Evolutionary conservation across 1,284 basidiomycete species (phyloP).

Genomic region (Cryptococcus neoformans): DNA sequence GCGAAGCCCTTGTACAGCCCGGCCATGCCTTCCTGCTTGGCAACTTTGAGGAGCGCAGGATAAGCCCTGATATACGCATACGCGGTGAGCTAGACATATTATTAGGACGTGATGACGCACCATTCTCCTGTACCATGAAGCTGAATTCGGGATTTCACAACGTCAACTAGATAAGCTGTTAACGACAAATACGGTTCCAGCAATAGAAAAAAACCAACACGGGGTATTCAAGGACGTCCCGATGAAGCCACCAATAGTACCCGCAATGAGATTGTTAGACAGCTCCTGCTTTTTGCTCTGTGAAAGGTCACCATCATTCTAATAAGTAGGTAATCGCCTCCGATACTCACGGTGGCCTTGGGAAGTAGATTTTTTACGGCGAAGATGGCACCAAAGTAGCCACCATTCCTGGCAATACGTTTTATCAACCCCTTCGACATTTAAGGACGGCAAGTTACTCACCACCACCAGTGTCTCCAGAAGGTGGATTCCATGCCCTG

Average conservation of each 20-base stretch:
- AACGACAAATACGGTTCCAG: slow-evolving; percentile 1
- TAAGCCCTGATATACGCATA: slow-evolving; percentile 30
- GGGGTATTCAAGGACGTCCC: slow-evolving; percentile 60
- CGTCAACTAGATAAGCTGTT: slow-evolving; percentile 53
- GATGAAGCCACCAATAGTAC: slow-evolving; percentile 83
- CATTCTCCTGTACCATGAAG: slow-evolving; percentile 83
- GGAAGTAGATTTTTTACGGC: slow-evolving; percentile 75
- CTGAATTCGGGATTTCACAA: slow-evolving; percentile 92
- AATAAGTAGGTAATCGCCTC: neutral
- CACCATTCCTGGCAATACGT: slow-evolving; percentile 73
- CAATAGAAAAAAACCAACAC: slow-evolving; percentile 35
- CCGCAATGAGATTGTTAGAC: slow-evolving; percentile 89
- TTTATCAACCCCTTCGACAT: neutral
- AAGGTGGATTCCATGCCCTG: slow-evolving; percentile 93
- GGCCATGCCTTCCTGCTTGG: slow-evolving; percentile 81
- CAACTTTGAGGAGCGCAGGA: slow-evolving; percentile 65
- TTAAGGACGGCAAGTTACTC: neutral
- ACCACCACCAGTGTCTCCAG: slow-evolving; percentile 72
- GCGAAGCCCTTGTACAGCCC: slow-evolving; percentile 85
- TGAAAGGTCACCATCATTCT: neutral
- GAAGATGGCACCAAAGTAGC: slow-evolving; percentile 89
- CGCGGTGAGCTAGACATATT: neutral
- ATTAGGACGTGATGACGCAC: slow-evolving; percentile 47
- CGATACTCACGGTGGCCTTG: slow-evolving; percentile 65
- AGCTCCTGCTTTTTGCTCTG: slow-evolving; percentile 69